Evolutionary conservation across 2,329 filamentous ascomycete species (phyloP).

Genomic region (Apiospora malaysiana): DNA sequence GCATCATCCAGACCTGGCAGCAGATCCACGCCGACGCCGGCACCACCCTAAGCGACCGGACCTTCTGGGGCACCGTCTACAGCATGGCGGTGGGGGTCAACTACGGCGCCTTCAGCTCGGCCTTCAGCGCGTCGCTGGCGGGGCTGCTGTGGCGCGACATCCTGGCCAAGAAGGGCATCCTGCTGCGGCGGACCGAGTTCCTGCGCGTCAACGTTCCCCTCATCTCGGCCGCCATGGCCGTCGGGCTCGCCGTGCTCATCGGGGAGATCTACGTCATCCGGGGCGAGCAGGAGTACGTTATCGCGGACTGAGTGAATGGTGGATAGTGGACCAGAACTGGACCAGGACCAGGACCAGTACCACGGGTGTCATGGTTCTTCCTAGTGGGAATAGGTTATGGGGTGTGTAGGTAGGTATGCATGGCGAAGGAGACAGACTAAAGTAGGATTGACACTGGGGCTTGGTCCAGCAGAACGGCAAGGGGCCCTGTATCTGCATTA

Average conservation of each 20-base stretch:
- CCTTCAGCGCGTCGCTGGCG: constrained; percentile 74
- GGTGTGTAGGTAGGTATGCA: too few species aligned
- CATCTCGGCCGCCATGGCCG: constrained; percentile 71
- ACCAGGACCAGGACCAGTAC: too few species aligned
- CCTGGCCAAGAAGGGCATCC: constrained; percentile 69
- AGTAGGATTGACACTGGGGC: too few species aligned
- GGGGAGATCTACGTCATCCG: constrained; percentile 61
- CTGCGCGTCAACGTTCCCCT: constrained; percentile 73
- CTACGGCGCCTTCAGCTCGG: constrained; percentile 75
- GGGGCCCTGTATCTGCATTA: too few species aligned
- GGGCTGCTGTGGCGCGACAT: constrained; percentile 78
- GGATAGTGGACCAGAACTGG: too few species aligned
- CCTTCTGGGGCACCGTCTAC: constrained; percentile 77
- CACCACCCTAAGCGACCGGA: constrained; percentile 59
- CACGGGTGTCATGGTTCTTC: too few species aligned
- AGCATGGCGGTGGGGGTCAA: constrained; percentile 78
- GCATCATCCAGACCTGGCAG: constrained; percentile 73
- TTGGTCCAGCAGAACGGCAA: too few species aligned
- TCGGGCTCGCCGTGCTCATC: constrained; percentile 59
- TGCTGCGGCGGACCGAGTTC: constrained; percentile 67
- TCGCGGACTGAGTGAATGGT: too few species aligned
- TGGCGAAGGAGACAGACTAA: too few species aligned
- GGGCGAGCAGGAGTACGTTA: neutral
- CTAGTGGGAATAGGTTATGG: too few species aligned
- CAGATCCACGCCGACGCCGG: constrained; percentile 57